phyloP scores from a whole-genome alignment of 805 yeast genomes.

The Teunomyces funiuensis region DNA sequence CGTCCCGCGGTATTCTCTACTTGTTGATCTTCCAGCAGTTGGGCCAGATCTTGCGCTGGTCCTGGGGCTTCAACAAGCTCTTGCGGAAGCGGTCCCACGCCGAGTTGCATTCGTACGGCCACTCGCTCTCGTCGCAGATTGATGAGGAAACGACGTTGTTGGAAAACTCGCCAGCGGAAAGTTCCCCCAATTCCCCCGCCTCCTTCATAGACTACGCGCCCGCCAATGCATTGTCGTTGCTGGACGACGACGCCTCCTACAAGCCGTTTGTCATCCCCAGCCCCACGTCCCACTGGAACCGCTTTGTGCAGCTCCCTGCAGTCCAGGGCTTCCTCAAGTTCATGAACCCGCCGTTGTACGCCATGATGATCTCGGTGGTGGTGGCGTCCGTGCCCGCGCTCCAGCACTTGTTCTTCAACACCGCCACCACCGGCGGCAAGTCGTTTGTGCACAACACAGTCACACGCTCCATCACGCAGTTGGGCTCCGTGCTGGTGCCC shows the following conservation, averaged over 20 bases:
- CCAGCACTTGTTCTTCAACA: constrained; percentile 56
- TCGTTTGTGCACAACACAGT: constrained; percentile 69
- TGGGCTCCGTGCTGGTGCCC: constrained; percentile 78
- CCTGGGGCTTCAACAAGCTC: constrained; percentile 80
- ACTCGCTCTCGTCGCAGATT: constrained; percentile 6
- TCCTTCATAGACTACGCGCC: too few species aligned
- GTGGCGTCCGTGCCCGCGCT: constrained; percentile 66
- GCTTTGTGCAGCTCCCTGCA: neutral
- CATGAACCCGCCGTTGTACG: constrained; percentile 83
- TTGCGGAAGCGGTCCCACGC: constrained; percentile 50
- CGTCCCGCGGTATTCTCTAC: constrained; percentile 75
- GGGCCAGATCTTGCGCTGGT: constrained; percentile 82
- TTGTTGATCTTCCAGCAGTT: constrained; percentile 76
- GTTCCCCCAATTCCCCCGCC: neutral
- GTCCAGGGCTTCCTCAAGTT: constrained; percentile 32
- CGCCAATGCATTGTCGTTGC: neutral
- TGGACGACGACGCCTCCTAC: neutral
- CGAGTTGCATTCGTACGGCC: constrained; percentile 28
- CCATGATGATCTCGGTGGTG: constrained; percentile 67
- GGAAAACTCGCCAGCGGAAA: neutral
- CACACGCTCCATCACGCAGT: constrained; percentile 58
- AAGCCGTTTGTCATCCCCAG: neutral
- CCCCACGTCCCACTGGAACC: neutral
- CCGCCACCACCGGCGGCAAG: constrained; percentile 12
- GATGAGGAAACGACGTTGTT: constrained; percentile 11